Evolutionary conservation across 2,329 filamentous ascomycete species (phyloP).

Genomic region (Talaromyces sp.): DNA sequence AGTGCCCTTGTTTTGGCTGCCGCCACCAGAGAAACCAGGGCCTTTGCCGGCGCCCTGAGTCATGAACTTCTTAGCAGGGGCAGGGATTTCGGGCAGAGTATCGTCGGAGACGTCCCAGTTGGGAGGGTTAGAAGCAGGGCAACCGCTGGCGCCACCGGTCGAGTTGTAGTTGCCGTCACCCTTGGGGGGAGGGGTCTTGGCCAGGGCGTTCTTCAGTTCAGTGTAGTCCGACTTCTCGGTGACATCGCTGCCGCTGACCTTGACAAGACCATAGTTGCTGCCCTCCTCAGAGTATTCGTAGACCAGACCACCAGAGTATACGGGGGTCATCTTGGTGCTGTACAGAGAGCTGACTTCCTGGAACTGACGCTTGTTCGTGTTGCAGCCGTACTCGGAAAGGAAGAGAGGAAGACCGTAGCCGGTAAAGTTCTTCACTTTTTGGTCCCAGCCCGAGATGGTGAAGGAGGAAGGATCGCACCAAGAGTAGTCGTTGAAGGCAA

Average conservation of each 20-base stretch:
- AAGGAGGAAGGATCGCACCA: conserved; percentile 76
- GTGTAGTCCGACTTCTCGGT: conserved; percentile 60
- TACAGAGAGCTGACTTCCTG: conserved; percentile 76
- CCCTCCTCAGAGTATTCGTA: conserved; percentile 92
- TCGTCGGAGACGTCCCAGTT: conserved; percentile 55
- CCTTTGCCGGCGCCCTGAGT: conserved; percentile 54
- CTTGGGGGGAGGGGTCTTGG: conserved; percentile 45
- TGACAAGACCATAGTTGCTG: conserved; percentile 75
- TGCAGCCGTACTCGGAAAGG: conserved; percentile 93
- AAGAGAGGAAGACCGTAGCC: conserved; percentile 87
- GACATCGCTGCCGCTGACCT: conserved; percentile 53
- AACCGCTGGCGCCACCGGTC: conserved; percentile 47
- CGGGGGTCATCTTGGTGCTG: conserved; percentile 71
- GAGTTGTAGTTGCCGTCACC: conserved; percentile 58
- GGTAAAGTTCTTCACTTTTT: conserved; percentile 82
- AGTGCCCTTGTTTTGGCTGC: conserved; percentile 53
- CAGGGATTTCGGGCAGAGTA: conserved; percentile 53
- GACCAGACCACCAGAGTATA: conserved; percentile 93
- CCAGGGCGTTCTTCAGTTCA: conserved; percentile 48
- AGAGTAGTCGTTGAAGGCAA: conserved; percentile 83
- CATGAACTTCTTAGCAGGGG: conserved; percentile 52
- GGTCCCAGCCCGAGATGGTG: conserved; percentile 69
- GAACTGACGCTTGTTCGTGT: conserved; percentile 74
- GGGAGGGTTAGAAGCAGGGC: conserved; percentile 47
- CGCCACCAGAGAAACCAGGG: conserved; percentile 51